A percentile compares a stretch with the other conserved stretches of the same genome.
These are phyloP conservation scores for Pseudocercospora eumusae DNA, from an alignment of 2,329 filamentous ascomycete genomes.

Conservation along the genomic window DNA sequence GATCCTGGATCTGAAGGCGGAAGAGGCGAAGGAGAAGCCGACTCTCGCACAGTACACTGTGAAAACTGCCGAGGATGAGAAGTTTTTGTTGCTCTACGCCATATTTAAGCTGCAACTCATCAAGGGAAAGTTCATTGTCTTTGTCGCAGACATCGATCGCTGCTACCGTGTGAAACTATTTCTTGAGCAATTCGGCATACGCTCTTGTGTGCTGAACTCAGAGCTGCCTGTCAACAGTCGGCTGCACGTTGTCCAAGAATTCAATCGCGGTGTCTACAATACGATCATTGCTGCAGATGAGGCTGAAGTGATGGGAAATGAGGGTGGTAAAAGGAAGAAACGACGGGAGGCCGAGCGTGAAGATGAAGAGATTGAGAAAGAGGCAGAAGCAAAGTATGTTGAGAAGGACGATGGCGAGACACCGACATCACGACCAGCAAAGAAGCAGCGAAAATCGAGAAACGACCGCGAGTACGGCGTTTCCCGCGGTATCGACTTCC, in stretches of 20 bases:
- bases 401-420: slow-evolving; percentile 34
- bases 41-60: slow-evolving; percentile 85
- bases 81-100: slow-evolving; percentile 88
- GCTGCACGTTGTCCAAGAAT: slow-evolving; percentile 93
- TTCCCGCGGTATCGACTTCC: slow-evolving; percentile 95
- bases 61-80: slow-evolving; percentile 94
- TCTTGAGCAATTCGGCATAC: slow-evolving; percentile 94
- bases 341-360: slow-evolving; percentile 33
- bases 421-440: slow-evolving; percentile 39
- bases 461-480: slow-evolving; percentile 87
- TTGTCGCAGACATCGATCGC: slow-evolving; percentile 81
- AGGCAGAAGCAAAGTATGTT: slow-evolving; percentile 40
- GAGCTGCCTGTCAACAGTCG: slow-evolving; percentile 91
- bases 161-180: slow-evolving; percentile 94
- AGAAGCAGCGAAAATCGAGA: slow-evolving; percentile 64
- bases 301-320: slow-evolving; percentile 75
- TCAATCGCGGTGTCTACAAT: slow-evolving; percentile 95
- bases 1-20: slow-evolving; percentile 78
- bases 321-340: slow-evolving; percentile 46
- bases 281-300: slow-evolving; percentile 97
- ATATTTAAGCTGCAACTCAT: slow-evolving; percentile 94
- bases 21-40: slow-evolving; percentile 58
- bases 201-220: slow-evolving; percentile 89
- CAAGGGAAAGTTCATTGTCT: slow-evolving; percentile 85
- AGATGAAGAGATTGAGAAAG: slow-evolving; percentile 28